Base-by-base conservation (phyloP, 1,139 yeast genomes). In the Yamadazyma sp. region DNA sequence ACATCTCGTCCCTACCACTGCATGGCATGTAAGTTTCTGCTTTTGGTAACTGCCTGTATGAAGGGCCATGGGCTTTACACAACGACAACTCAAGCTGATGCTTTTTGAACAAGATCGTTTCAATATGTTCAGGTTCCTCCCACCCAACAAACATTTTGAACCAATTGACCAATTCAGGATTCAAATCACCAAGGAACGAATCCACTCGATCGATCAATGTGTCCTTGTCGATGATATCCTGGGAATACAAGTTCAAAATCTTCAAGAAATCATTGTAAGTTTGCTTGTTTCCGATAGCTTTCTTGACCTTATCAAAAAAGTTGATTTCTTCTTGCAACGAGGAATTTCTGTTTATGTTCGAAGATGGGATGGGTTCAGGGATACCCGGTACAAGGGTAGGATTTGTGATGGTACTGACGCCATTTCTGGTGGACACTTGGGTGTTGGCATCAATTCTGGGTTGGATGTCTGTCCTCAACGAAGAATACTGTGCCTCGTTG, bases 1-100 rank as follows among this genome's bases (percentile, higher is more conserved):
- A 94, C 94, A 94, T 87, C 56, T 91, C 98, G 62, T 94, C 99
- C 52, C 98, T 79, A 17, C 98, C 98, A 8, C 96, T 87, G 56
- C 98, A 91, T 15, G 98, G 98, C 96, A 91, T 89, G 56, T 82
- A 87, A 0, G 96, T 88, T 59, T 92, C 98, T 1, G 94, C 81
- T 55, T 92, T 92, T 22, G 99, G 99, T 39, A 94, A 73, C 54
- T 87, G 81, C 56, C 98, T 79, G 62, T 92, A 92, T 28, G 96
- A 87, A 12, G 98, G 97, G 4, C 98, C 98, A 55, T 81, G 83
- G 3, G 91, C 87, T 58, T 83, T 80, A 65, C 98, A 92, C 51
- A 87, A 73, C 24, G 92, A 81, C 44, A 92, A 75, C 55, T 92
- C 98, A 46, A 94, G 71, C 53, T 86, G 89, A 57, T 89, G 97